phyloP scores from a whole-genome alignment of 371 early-diverging fungal genomes.

The Mucor mucedo region DNA sequence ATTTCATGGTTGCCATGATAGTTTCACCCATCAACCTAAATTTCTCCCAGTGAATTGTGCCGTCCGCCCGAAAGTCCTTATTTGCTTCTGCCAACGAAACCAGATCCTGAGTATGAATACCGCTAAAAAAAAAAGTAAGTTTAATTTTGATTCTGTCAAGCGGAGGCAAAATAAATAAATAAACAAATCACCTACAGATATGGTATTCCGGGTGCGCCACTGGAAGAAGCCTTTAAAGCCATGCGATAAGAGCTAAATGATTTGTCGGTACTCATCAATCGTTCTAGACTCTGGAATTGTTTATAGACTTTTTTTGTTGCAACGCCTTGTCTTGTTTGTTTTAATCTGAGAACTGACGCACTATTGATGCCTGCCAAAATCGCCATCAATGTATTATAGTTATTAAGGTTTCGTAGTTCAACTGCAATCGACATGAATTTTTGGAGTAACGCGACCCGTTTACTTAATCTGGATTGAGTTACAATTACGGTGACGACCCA shows the following conservation, averaged over 20 bases:
- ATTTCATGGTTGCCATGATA: conserved; percentile 53
- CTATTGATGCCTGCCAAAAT: conserved; percentile 75
- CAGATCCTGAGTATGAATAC: conserved; percentile 62
- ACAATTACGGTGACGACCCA: conserved; percentile 74
- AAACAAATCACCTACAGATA: conserved; percentile 48
- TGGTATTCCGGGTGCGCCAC: conserved; percentile 61
- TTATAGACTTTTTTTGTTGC: conserved; percentile 55
- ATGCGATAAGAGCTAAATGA: conserved; percentile 68
- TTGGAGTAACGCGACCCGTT: conserved; percentile 66
- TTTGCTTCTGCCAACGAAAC: conserved; percentile 65
- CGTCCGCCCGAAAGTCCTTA: conserved; percentile 59
- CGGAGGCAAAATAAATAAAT: not conserved
- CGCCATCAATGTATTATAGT: conserved; percentile 77
- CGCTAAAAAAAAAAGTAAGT: conserved; percentile 30
- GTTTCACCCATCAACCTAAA: conserved; percentile 64
- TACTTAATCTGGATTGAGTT: conserved; percentile 58
- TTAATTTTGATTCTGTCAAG: not conserved
- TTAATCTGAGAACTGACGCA: conserved; percentile 65
- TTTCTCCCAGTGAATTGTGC: conserved; percentile 67
- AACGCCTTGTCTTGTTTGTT: conserved; percentile 63
- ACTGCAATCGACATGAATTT: conserved; percentile 69
- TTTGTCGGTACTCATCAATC: conserved; percentile 68
- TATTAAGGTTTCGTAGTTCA: conserved; percentile 62
- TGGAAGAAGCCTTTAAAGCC: conserved; percentile 52
- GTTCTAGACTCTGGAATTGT: conserved; percentile 64